These are phyloP conservation scores for Geosmithia morbida DNA, from an alignment of 2,329 filamentous ascomycete species.

Conservation along the genomic window DNA sequence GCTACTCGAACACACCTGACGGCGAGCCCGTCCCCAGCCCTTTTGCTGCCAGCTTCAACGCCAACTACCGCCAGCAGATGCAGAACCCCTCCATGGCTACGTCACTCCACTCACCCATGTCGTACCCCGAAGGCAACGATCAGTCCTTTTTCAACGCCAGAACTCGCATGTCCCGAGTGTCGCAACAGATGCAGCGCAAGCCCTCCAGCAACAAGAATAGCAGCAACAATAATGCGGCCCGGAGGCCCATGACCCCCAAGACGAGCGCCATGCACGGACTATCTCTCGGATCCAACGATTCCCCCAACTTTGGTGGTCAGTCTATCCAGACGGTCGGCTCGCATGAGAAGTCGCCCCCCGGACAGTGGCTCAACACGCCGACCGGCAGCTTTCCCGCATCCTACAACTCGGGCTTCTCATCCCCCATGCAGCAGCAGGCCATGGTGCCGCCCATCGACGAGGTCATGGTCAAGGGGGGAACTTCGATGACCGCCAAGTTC, in stretches of 20 bases:
- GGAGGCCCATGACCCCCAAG: constrained; percentile 76
- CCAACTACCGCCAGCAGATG: constrained; percentile 60
- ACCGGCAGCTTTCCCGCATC: constrained; percentile 68
- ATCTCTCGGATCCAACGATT: constrained; percentile 53
- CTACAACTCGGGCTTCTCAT: constrained; percentile 78
- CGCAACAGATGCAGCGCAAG: constrained; percentile 55
- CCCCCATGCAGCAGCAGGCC: constrained; percentile 51
- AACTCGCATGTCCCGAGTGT: constrained; percentile 37
- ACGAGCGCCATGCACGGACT: constrained; percentile 63
- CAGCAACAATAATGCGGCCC: constrained; percentile 44
- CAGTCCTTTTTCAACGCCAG: constrained; percentile 48
- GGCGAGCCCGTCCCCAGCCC: constrained; percentile 86
- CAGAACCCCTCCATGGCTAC: constrained; percentile 42
- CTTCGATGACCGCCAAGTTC: constrained; percentile 82
- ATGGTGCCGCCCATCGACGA: constrained; percentile 67
- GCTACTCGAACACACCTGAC: constrained; percentile 85
- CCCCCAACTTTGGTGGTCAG: constrained; percentile 59
- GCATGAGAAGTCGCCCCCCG: constrained; percentile 75
- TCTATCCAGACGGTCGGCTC: constrained; percentile 57
- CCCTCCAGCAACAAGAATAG: constrained; percentile 27
- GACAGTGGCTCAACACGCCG: constrained; percentile 80
- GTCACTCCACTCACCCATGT: constrained; percentile 27
- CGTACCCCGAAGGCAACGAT: constrained; percentile 30
- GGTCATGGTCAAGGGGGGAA: constrained; percentile 74
- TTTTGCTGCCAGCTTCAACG: constrained; percentile 66